These are phyloP conservation scores for Coemansia sp. DNA, from an alignment of 192 early-diverging fungal species.

Conservation along the genomic window DNA sequence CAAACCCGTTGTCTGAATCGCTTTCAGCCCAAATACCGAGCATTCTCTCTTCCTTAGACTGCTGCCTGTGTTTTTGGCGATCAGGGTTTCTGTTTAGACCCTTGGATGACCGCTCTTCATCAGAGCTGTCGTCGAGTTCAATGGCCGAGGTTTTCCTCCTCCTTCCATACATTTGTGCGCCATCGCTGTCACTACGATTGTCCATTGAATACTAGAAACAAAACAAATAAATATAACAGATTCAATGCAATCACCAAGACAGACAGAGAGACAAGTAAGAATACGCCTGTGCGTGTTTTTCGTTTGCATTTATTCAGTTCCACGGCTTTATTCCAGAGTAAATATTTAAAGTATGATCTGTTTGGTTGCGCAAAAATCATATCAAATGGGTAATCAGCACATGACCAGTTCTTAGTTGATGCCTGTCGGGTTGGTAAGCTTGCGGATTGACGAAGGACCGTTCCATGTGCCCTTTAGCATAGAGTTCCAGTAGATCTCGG, in stretches of 20 bases:
- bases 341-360: too few relatives aligned
- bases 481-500: constrained; percentile 77
- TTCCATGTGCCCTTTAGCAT: constrained; percentile 79
- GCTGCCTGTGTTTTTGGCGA: not conserved
- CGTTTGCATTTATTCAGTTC: too few relatives aligned
- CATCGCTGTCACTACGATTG: too few relatives aligned
- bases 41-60: constrained; percentile 35
- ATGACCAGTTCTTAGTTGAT: constrained; percentile 21
- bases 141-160: not conserved
- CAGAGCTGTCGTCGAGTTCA: constrained; percentile 37
- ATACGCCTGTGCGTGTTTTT: too few relatives aligned
- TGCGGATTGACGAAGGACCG: constrained; percentile 67
- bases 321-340: too few relatives aligned
- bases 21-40: constrained; percentile 42
- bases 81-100: not conserved
- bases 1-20: not conserved
- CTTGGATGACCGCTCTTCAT: constrained; percentile 15
- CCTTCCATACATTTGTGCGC: not conserved
- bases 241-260: too few relatives aligned
- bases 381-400: not conserved
- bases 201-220: too few relatives aligned
- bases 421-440: constrained; percentile 55
- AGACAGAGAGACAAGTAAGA: too few relatives aligned
- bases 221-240: too few relatives aligned
- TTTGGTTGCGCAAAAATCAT: too few relatives aligned